These are phyloP conservation scores for Phaseolus lunatus DNA, from an alignment of 306 rosid species.

Conservation along the genomic window DNA sequence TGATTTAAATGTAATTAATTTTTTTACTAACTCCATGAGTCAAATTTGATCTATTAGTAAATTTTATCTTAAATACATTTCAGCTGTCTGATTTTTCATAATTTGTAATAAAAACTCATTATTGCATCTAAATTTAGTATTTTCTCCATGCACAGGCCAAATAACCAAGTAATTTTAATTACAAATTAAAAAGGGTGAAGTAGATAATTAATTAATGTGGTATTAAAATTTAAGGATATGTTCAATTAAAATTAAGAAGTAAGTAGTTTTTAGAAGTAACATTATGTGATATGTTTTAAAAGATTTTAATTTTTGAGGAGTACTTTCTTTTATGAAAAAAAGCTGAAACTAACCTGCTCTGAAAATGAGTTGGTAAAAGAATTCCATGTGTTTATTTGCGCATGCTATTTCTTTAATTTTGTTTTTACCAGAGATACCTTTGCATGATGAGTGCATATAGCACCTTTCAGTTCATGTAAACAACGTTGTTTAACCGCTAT, in stretches of 20 bases:
- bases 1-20: background rate
- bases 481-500: conserved; percentile 30
- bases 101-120: background rate
- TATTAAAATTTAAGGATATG: conserved; percentile 2
- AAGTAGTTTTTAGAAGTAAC: background rate
- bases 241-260: background rate
- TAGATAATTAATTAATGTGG: background rate
- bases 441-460: conserved; percentile 13
- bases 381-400: background rate
- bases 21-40: no score
- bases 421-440: background rate
- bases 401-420: background rate
- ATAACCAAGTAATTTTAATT: background rate
- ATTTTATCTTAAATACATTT: background rate
- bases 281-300: background rate
- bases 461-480: conserved; percentile 22
- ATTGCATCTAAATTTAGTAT: background rate
- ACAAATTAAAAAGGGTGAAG: background rate
- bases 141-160: background rate
- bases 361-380: background rate
- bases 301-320: no score
- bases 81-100: no score
- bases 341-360: background rate
- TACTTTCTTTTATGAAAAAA: background rate
- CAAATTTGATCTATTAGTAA: background rate